Percentiles rank a stretch among this genome's conserved stretches.
phyloP scores from a whole-genome alignment of 2,329 filamentous ascomycete species.

The Triangularia verruculosa region DNA sequence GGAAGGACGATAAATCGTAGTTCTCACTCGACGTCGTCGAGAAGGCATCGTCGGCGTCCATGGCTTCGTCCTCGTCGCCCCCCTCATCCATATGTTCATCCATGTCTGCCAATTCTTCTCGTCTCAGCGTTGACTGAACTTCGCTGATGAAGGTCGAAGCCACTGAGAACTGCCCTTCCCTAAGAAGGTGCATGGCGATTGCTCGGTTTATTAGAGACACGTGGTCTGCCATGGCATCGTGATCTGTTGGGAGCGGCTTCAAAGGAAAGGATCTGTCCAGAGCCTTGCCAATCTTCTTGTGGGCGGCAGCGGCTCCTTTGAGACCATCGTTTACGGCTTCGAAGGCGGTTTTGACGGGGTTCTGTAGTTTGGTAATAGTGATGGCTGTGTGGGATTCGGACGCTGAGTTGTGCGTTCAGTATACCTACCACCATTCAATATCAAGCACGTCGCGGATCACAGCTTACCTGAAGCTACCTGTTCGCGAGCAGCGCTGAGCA shows the following conservation, averaged over 20 bases:
- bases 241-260: constrained; percentile 70
- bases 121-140: constrained; percentile 39
- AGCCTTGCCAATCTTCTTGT: constrained; percentile 80
- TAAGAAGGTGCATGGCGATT: constrained; percentile 92
- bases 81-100: constrained; percentile 28
- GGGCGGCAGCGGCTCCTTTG: constrained; percentile 76
- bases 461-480: constrained; percentile 65
- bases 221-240: constrained; percentile 75
- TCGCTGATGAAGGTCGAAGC: constrained; percentile 83
- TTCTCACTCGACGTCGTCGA: constrained; percentile 32
- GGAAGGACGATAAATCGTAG: constrained; percentile 54
- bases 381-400: constrained; percentile 68
- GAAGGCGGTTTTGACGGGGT: constrained; percentile 76
- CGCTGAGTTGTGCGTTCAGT: constrained; percentile 29
- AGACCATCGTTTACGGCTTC: constrained; percentile 77
- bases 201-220: constrained; percentile 81
- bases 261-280: constrained; percentile 62
- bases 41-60: constrained; percentile 28
- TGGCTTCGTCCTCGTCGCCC: constrained; percentile 31
- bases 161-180: constrained; percentile 89
- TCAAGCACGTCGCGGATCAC: constrained; percentile 1
- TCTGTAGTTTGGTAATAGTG: constrained; percentile 80
- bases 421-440: not conserved
- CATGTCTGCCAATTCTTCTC: constrained; percentile 19
- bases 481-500: constrained; percentile 70